phyloP scores from a whole-genome alignment of 495 filamentous ascomycete species.

The Lasiosphaeris hirsuta region DNA sequence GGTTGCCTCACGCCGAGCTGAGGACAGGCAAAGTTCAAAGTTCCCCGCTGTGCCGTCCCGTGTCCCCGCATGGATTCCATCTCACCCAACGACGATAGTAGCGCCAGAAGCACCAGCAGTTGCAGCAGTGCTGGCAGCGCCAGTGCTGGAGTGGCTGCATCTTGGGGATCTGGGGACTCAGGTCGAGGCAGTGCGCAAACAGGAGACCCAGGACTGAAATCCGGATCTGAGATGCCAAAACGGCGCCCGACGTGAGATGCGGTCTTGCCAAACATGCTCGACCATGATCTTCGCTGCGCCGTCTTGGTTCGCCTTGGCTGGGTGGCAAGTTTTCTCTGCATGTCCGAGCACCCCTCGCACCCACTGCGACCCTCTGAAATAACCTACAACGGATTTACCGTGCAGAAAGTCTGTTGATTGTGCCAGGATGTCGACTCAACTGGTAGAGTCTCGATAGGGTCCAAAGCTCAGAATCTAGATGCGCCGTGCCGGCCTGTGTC shows the following conservation, averaged over 20 bases:
- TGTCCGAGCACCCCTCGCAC: slow-evolving; percentile 1
- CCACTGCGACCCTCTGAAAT: slow-evolving; percentile 20
- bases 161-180: slow-evolving; percentile 10
- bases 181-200: slow-evolving; percentile 12
- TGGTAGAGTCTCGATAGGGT: slow-evolving; percentile 12
- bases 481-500: slow-evolving; percentile 10
- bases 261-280: slow-evolving; percentile 35
- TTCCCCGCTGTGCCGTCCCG: slow-evolving; percentile 9
- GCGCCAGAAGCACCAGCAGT: neutral
- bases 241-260: slow-evolving; percentile 27
- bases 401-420: slow-evolving; percentile 26
- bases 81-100: neutral
- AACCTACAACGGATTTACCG: slow-evolving; percentile 27
- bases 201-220: slow-evolving; percentile 20
- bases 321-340: slow-evolving; percentile 15
- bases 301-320: slow-evolving; percentile 27
- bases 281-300: slow-evolving; percentile 31
- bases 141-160: slow-evolving; percentile 8
- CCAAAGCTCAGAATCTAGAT: neutral
- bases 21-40: too few relatives aligned
- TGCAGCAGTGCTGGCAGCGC: too few relatives aligned
- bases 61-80: neutral
- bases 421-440: slow-evolving; percentile 24
- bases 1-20: too few relatives aligned
- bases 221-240: slow-evolving; percentile 32